Conservation (phyloP, 2,329 filamentous ascomycete genomes). For the Ophiosphaerella herpotricha region DNA sequence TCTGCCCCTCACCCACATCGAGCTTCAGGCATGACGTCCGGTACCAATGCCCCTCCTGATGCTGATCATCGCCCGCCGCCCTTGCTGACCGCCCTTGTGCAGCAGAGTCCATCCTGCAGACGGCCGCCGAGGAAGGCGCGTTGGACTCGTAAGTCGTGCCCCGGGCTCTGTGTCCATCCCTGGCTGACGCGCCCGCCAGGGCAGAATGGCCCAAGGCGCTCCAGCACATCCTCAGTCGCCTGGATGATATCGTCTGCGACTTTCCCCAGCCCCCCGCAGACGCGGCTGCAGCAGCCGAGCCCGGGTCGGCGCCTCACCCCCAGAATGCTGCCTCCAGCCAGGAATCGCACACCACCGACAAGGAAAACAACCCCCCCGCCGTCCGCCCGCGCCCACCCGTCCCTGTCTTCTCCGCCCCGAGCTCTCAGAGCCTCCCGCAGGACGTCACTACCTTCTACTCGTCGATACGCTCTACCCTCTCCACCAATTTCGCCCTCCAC, state of each 20-base stretch:
- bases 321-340: constrained; percentile 37
- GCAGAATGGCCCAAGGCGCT: constrained; percentile 71
- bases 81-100: constrained; percentile 21
- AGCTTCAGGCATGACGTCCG: constrained; percentile 24
- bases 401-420: constrained; percentile 49
- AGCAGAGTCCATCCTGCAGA: constrained; percentile 59
- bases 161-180: constrained; percentile 3
- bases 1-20: constrained; percentile 4
- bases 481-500: constrained; percentile 68
- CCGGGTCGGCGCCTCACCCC: constrained; percentile 20
- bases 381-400: constrained; percentile 47
- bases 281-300: constrained; percentile 46
- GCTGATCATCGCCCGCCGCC: background rate
- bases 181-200: constrained; percentile 54
- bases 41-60: constrained; percentile 4
- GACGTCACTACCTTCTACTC: constrained; percentile 40
- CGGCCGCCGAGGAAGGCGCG: constrained; percentile 61
- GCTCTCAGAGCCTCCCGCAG: constrained; percentile 31
- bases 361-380: constrained; percentile 67
- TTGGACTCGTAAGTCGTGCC: constrained; percentile 59
- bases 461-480: constrained; percentile 58
- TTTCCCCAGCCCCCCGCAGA: constrained; percentile 68
- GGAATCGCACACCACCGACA: constrained; percentile 64
- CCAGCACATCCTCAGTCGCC: constrained; percentile 66
- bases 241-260: constrained; percentile 77